These are phyloP conservation scores for Capsicum rhomboideum DNA, from an alignment of 257 asterid species.

Conservation along the genomic window DNA sequence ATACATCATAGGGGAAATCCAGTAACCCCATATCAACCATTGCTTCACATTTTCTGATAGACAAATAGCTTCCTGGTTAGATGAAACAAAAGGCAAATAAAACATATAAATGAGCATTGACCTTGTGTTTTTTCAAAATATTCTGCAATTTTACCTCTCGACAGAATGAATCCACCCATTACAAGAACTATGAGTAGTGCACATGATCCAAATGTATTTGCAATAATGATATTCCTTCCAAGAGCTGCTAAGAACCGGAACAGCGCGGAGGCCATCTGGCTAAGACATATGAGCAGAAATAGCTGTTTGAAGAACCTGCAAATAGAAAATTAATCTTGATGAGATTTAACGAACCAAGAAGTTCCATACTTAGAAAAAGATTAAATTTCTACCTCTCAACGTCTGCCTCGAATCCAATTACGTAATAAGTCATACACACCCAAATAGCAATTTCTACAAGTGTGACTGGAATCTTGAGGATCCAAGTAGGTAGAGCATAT, in stretches of 20 bases:
- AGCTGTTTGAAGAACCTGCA: conserved; percentile 13
- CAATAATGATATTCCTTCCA: conserved; percentile 13
- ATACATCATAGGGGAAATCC: conserved; percentile 79
- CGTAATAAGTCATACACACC: conserved; percentile 39
- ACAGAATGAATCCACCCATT: conserved; percentile 35
- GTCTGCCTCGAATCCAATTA: conserved; percentile 45
- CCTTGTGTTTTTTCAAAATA: background rate
- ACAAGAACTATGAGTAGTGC: conserved; percentile 2
- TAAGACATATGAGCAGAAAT: background rate
- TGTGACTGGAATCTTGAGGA: conserved; percentile 57
- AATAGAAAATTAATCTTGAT: background rate
- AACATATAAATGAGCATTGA: background rate
- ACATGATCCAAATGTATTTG: conserved; percentile 12
- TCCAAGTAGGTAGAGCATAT: conserved; percentile 61
- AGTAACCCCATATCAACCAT: conserved; percentile 86
- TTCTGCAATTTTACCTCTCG: conserved; percentile 39
- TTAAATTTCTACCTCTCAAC: conserved; percentile 11
- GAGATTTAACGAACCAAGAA: background rate
- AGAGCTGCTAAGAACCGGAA: conserved; percentile 9
- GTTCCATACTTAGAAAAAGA: background rate
- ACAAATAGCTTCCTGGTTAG: background rate
- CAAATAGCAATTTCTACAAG: conserved; percentile 27
- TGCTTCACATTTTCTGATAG: conserved; percentile 32
- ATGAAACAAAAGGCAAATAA: background rate
- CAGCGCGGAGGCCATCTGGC: conserved; percentile 7